A percentile compares a stretch with the other conserved stretches of the same genome.
Conservation (phyloP, 495 filamentous ascomycete species). For the Aspergillus homomorphus region DNA sequence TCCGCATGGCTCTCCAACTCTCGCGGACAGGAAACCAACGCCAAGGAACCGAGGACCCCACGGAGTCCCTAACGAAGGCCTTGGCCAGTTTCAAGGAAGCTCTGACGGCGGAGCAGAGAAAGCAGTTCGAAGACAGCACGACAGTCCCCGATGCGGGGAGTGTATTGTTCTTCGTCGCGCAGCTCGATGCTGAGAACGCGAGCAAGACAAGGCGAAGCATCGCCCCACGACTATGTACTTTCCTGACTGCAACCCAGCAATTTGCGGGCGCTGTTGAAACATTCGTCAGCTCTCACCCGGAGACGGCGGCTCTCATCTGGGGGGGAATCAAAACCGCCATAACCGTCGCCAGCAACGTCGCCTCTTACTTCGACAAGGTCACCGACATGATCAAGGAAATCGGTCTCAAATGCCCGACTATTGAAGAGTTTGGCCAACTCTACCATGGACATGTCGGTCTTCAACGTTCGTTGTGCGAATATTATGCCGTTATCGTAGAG, state of each 20-base stretch:
- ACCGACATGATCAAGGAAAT: slow-evolving; percentile 30
- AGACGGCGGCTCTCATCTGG: slow-evolving; percentile 38
- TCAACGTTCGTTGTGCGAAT: slow-evolving; percentile 30
- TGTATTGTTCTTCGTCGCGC: slow-evolving; percentile 28
- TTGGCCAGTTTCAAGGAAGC: slow-evolving; percentile 18
- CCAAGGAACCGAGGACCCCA: slow-evolving; percentile 1
- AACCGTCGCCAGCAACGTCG: slow-evolving; percentile 25
- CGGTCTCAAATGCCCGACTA: slow-evolving; percentile 28
- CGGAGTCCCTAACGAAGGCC: slow-evolving; percentile 9
- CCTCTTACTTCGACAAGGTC: slow-evolving; percentile 36
- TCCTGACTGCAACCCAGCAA: slow-evolving; percentile 29
- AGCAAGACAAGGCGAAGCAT: slow-evolving; percentile 24
- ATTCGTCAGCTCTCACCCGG: slow-evolving; percentile 32
- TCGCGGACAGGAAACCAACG: too few species aligned
- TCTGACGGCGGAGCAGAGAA: slow-evolving; percentile 23
- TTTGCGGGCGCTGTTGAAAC: slow-evolving; percentile 31
- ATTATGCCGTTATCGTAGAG: slow-evolving; percentile 32
- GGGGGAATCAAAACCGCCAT: slow-evolving; percentile 32
- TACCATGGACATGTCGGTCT: slow-evolving; percentile 28
- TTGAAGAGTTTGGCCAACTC: slow-evolving; percentile 30
- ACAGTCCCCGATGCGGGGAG: slow-evolving; percentile 26
- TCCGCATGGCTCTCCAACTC: too few species aligned
- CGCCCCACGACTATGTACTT: slow-evolving; percentile 25
- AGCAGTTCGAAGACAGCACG: slow-evolving; percentile 16
- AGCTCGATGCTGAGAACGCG: slow-evolving; percentile 26